Evolutionary conservation across 2,329 filamentous ascomycete species (phyloP).

Genomic region (Allantophomopsis cytisporea): DNA sequence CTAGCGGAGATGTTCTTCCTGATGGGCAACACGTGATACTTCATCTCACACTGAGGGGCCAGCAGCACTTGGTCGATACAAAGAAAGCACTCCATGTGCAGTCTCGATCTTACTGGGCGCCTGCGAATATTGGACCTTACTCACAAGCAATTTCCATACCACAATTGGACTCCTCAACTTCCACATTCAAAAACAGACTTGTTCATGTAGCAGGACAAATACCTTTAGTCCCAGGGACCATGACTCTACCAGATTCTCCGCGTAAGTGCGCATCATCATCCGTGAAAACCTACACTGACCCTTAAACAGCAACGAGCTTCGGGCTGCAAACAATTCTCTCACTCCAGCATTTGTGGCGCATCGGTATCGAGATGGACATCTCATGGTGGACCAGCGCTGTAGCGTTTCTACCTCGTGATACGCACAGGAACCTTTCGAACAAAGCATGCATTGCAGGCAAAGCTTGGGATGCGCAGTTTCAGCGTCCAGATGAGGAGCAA

Average conservation of each 20-base stretch:
- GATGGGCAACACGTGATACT: slow-evolving; percentile 44
- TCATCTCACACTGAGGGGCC: slow-evolving; percentile 28
- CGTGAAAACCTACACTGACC: background rate
- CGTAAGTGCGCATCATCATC: background rate
- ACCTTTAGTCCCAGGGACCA: slow-evolving; percentile 67
- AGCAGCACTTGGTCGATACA: slow-evolving; percentile 15
- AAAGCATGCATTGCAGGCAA: slow-evolving; percentile 28
- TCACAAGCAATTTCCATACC: slow-evolving; percentile 67
- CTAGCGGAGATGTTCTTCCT: slow-evolving; percentile 57
- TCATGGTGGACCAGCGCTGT: slow-evolving; percentile 64
- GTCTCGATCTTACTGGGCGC: slow-evolving; percentile 90
- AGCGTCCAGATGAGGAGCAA: slow-evolving; percentile 31
- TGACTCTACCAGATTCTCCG: slow-evolving; percentile 38
- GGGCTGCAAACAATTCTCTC: slow-evolving; percentile 52
- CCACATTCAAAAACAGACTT: slow-evolving; percentile 10
- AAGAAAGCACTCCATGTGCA: slow-evolving; percentile 73
- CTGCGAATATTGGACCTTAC: slow-evolving; percentile 94
- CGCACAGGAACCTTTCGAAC: slow-evolving; percentile 6
- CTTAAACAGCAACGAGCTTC: slow-evolving; percentile 1
- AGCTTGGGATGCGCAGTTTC: slow-evolving; percentile 30
- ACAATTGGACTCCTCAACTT: slow-evolving; percentile 10
- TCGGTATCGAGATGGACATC: slow-evolving; percentile 59
- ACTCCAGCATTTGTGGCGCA: slow-evolving; percentile 80
- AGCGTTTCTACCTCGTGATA: slow-evolving; percentile 48
- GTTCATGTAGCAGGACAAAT: slow-evolving; percentile 83